Evolutionary conservation across 495 filamentous ascomycete species (phyloP).

Genomic region (Eremomyces bilateralis): DNA sequence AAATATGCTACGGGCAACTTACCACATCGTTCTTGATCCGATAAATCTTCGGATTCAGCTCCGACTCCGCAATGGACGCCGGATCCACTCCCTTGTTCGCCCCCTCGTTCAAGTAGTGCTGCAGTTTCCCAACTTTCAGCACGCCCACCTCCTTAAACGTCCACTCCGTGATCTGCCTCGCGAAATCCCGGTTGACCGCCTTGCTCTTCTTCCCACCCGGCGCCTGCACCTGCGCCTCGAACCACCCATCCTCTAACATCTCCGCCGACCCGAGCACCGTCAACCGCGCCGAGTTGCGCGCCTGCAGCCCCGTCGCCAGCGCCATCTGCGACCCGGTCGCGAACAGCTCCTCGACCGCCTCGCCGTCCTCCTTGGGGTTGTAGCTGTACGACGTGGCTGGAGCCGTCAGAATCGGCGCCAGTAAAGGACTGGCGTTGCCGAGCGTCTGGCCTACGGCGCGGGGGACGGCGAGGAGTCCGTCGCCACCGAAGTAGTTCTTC

Average conservation of each 20-base stretch:
- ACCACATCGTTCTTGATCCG: conserved; percentile 94
- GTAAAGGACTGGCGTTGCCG: conserved; percentile 46
- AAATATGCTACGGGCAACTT: conserved; percentile 21
- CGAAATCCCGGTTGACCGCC: conserved; percentile 62
- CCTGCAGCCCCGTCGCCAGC: conserved; percentile 66
- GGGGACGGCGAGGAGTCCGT: conserved; percentile 57
- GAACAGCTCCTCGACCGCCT: conserved; percentile 51
- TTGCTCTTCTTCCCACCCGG: conserved; percentile 18
- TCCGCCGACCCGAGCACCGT: conserved; percentile 71
- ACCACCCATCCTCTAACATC: conserved; percentile 76
- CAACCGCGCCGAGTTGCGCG: conserved; percentile 80
- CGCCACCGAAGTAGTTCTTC: conserved; percentile 54
- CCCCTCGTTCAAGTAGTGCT: conserved; percentile 50
- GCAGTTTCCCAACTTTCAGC: conserved; percentile 59
- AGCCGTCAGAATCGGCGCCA: conserved; percentile 64
- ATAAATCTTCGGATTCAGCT: conserved; percentile 72
- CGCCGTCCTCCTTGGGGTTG: conserved; percentile 64
- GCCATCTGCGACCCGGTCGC: conserved; percentile 62
- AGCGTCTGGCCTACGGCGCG: conserved; percentile 59
- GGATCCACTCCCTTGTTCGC: conserved; percentile 19
- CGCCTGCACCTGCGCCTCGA: conserved; percentile 53
- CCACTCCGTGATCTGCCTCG: conserved; percentile 65
- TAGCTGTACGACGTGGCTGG: conserved; percentile 74
- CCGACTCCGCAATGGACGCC: conserved; percentile 8
- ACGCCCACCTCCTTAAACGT: conserved; percentile 88